Evolutionary conservation across 1,139 yeast species (phyloP), one percentile per base, ranked within the genome.

Genomic region (Geotrichum aggregatum): DNA sequence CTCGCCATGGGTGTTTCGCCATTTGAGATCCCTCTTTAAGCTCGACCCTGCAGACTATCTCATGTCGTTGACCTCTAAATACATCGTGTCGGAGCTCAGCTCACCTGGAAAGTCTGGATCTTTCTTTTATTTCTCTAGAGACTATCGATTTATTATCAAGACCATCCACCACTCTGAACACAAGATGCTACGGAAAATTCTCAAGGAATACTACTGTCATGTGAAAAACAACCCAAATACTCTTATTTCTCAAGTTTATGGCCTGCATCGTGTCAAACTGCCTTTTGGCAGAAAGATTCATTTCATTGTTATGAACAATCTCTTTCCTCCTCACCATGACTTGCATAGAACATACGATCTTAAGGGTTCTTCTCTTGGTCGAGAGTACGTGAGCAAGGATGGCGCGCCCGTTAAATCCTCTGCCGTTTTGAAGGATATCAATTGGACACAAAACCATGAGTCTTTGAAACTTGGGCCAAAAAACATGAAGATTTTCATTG

Each of bases 61-160:
- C 56, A 84, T 92, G 63, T 87, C 97, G 1, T 76, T 94, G 59
- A 91, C 98, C 0, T 92, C 96, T 18, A 89, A 89, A 68, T 92
- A 91, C 64, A 87, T 94, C 59, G 77, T 94, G 45, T 85, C 95
- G 31, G 98, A 92, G 69, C 74, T 91, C 59, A 96, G 94, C 19
- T 88, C 97, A 1, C 98, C 98, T 0, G 99, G 99, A 2, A 94
- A 94, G 68, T 84, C 95, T 62, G 98, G 98, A 0, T 88, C 97
- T 0, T 91, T 92, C 65, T 94, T 94, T 66, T 94, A 92, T 71
- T 94, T 86, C 68, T 88, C 97, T 11, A 76, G 96, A 58, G 98
- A 94, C 71, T 91, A 84, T 70, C 78, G 94, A 58, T 94, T 87
- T 68, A 92, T 94, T 63, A 94, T 94, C 70, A 94, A 94, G 67